Evolutionary conservation across 2,329 filamentous ascomycete species (phyloP).

Genomic region (Neofusicoccum parvum): DNA sequence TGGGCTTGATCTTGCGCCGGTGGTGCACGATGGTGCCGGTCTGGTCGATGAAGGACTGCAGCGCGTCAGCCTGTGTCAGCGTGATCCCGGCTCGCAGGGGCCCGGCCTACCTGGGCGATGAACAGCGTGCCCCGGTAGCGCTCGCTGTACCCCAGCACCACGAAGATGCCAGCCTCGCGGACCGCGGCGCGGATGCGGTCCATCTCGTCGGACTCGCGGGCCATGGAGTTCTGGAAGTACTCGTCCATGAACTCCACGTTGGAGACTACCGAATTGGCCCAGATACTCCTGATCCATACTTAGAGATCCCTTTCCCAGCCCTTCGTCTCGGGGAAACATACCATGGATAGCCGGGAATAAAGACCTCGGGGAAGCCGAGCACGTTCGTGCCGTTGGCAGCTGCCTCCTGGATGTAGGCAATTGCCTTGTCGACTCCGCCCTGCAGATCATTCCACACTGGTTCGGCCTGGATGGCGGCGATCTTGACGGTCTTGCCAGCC

Average conservation of each 20-base stretch:
- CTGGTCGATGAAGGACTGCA: slow-evolving; percentile 32
- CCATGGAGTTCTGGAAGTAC: slow-evolving; percentile 51
- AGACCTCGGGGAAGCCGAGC: slow-evolving; percentile 53
- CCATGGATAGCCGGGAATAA: slow-evolving; percentile 53
- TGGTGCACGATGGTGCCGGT: slow-evolving; percentile 39
- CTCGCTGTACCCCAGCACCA: slow-evolving; percentile 46
- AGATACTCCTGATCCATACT: background rate
- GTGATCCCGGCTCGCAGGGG: too few relatives aligned
- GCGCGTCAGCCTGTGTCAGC: background rate
- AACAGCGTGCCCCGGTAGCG: slow-evolving; percentile 41
- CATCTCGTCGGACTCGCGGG: slow-evolving; percentile 47
- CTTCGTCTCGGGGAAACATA: slow-evolving; percentile 27
- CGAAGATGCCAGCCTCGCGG: slow-evolving; percentile 35
- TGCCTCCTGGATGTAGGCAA: slow-evolving; percentile 59
- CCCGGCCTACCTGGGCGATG: slow-evolving; percentile 36
- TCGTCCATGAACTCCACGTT: slow-evolving; percentile 38
- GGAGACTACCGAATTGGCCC: slow-evolving; percentile 41
- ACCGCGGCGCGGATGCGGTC: slow-evolving; percentile 42
- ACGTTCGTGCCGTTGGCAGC: slow-evolving; percentile 56
- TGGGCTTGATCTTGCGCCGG: slow-evolving; percentile 46
- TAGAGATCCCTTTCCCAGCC: background rate
- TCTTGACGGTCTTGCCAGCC: slow-evolving; percentile 23
- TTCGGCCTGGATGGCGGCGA: slow-evolving; percentile 62
- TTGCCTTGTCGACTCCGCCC: slow-evolving; percentile 59
- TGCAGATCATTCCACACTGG: slow-evolving; percentile 63